These are phyloP conservation scores for Calycina marina DNA, from an alignment of 2,329 filamentous ascomycete genomes.

Conservation along the genomic window DNA sequence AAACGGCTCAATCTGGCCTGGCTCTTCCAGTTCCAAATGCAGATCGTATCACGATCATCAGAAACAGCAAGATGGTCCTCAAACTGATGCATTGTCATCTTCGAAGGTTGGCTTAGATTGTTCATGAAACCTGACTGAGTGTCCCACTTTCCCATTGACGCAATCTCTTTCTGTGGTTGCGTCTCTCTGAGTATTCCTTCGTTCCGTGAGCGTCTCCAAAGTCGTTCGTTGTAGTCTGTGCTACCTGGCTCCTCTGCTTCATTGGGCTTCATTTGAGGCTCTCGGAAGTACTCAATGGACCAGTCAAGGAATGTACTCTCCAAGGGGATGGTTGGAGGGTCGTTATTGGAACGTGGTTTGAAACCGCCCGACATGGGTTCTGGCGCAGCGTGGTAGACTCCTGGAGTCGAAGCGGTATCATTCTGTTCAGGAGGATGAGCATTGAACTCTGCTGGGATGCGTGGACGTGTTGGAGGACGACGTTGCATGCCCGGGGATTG, in stretches of 20 bases:
- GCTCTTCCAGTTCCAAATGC: constrained; percentile 86
- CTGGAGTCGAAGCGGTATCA: constrained; percentile 48
- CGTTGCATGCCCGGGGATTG: constrained; percentile 17
- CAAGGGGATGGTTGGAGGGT: constrained; percentile 55
- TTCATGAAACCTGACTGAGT: constrained; percentile 71
- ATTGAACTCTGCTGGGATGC: constrained; percentile 41
- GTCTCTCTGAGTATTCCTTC: constrained; percentile 85
- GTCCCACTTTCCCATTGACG: constrained; percentile 77
- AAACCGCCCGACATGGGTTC: constrained; percentile 72
- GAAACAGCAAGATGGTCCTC: constrained; percentile 90
- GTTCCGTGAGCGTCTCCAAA: constrained; percentile 87
- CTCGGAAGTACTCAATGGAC: constrained; percentile 95
- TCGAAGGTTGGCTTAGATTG: constrained; percentile 77
- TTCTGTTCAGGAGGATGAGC: constrained; percentile 61
- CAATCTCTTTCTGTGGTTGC: constrained; percentile 81
- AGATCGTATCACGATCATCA: constrained; percentile 82
- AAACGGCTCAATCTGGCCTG: constrained; percentile 66
- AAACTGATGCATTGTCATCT: constrained; percentile 95
- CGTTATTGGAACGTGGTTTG: constrained; percentile 41
- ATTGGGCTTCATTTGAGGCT: constrained; percentile 94
- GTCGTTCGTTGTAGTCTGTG: constrained; percentile 84
- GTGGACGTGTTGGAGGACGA: constrained; percentile 21
- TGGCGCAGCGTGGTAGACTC: constrained; percentile 61
- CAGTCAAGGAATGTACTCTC: constrained; percentile 80
- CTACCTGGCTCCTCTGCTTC: constrained; percentile 95